Evolutionary conservation across 495 filamentous ascomycete species (phyloP), one percentile per base, ranked within the genome.

Genomic region (Lindgomyces ingoldianus): DNA sequence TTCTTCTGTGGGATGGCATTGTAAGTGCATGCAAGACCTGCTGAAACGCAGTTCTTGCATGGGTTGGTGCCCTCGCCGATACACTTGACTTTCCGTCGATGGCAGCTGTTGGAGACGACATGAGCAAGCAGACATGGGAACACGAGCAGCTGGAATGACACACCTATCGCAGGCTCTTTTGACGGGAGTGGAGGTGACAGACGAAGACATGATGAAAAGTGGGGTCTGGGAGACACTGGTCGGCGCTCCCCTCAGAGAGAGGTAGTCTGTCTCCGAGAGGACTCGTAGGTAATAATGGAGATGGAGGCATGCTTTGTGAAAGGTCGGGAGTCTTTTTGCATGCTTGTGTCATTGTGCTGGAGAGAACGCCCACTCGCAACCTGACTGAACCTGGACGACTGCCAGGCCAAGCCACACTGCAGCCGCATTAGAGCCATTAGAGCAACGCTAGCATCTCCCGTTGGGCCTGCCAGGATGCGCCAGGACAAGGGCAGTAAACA

Each of bases 1-100:
- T 93, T 92, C 78, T 91, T 93, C 76, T 90, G 89, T 0, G 89
- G 90, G 47, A 91, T 85, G n/a, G 88, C 83, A 77, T 91, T 86
- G 80, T 90, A 90, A 18, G 88, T 91, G 79, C 90, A 93, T 2
- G 79, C 79, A 29, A 94, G 77, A 55, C 86, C 84, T 8, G 87
- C 85, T 22, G 81, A 80, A 26, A 80, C 78, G 74, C 89, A 91
- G 72, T 89, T 89, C 47, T 82, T 83, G 74, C 88, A 91, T n/a
- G 87, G 84, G 69, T 82, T 85, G 70, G 84, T 79, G 55, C 84
- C 85, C 73, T 89, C 85, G 24, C 70, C 74, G 27, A 76, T 73
- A 73, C 88, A 91, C 74, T 90, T 89, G 72, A 93, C 87, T 76
- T 93, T 94, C 58, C 90, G 85, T 42, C 89, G 84, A 76, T 92